Base-by-base conservation (phyloP, 768 basidiomycete genomes). In the Leccinellum luteum region DNA sequence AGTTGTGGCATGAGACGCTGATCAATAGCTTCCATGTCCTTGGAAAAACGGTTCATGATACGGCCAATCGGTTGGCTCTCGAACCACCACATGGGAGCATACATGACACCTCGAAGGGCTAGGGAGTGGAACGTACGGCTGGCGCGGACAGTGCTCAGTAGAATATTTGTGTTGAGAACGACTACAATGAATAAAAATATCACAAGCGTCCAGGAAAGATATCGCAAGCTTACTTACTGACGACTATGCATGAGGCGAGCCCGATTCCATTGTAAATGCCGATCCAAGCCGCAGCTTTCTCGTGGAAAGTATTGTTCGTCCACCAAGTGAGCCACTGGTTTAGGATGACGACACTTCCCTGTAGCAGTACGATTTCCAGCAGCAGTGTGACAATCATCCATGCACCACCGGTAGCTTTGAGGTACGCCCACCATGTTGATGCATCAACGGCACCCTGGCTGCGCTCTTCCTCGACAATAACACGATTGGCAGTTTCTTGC, bases 31-130 rank as follows among this genome's bases (percentile, higher is more conserved):
- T 74, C 74, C 47, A 76, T 68, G 35, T 75, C 72, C 58, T 79
- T 76, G 38, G 76, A 76, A 55, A 83, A 76, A 10, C 81, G 73
- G 60, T 81, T 81, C 62, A 78, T 74, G 56, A 82, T 74, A 1
- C 77, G 74, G 1, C 81, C 81, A 38, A 73, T 74, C 10, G 75
- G 76, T 52, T 69, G 68, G 56, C 68, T 61, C 55, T 69, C 68
- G 57, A 69, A 69, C 68, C 68, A 69, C 68, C 68, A 69, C 43
- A 69, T 58, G 32, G 68, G 68, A 49, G 68, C 65, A 34, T 59
- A 27, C 30, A 69, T 51, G 52, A 69, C 68, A 47, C 68, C 68
- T 13, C 48, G 45, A 31, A 69, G 63, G 4, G 61, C 60, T 17
- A 48, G 61, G 45, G 63, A 66, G 44, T 74, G 64, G 60, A 71